Percentiles rank a stretch among this genome's conserved stretches.
Conservation (phyloP, 441 rosid species). For the Daphne laureola region DNA sequence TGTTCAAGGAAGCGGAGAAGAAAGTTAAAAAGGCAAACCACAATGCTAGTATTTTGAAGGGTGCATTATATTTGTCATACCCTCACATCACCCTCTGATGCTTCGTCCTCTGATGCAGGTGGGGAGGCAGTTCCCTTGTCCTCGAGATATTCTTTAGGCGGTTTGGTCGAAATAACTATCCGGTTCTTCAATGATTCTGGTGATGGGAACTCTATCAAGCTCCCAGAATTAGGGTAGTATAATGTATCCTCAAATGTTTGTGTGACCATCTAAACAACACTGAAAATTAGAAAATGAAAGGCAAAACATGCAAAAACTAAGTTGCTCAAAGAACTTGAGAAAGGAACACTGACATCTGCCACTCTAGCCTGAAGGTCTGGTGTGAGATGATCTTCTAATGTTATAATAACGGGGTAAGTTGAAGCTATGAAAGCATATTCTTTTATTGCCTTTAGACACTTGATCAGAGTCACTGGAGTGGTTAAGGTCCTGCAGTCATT, state of each 20-base stretch:
- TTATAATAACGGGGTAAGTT: slow-evolving; percentile 58
- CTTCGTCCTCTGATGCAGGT: slow-evolving; percentile 36
- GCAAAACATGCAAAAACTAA: background rate
- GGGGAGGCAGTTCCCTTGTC: slow-evolving; percentile 7
- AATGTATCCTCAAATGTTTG: slow-evolving; percentile 41
- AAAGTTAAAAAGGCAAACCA: slow-evolving; percentile 3
- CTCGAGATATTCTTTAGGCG: slow-evolving; percentile 56
- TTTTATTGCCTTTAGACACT: slow-evolving; percentile 48
- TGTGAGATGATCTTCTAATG: slow-evolving; percentile 69
- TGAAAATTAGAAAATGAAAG: background rate
- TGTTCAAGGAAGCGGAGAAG: slow-evolving; percentile 1
- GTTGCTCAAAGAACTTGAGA: background rate
- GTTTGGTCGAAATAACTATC: slow-evolving; percentile 63
- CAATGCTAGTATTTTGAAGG: background rate
- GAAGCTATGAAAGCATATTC: slow-evolving; percentile 46
- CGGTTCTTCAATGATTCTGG: slow-evolving; percentile 52
- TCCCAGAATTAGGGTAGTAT: slow-evolving; percentile 37
- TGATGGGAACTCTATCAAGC: slow-evolving; percentile 46
- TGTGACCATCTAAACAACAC: slow-evolving; percentile 31
- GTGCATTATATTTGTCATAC: slow-evolving; percentile 21
- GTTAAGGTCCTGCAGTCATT: slow-evolving; percentile 45
- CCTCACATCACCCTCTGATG: slow-evolving; percentile 38
- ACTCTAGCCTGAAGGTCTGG: slow-evolving; percentile 61
- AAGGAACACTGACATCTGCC: slow-evolving; percentile 41
- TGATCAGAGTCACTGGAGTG: slow-evolving; percentile 42